A percentile compares a stretch with the other conserved stretches of the same genome.
phyloP scores from a whole-genome alignment of 805 yeast genomes.

The Suhomyces tanzawaensis region DNA sequence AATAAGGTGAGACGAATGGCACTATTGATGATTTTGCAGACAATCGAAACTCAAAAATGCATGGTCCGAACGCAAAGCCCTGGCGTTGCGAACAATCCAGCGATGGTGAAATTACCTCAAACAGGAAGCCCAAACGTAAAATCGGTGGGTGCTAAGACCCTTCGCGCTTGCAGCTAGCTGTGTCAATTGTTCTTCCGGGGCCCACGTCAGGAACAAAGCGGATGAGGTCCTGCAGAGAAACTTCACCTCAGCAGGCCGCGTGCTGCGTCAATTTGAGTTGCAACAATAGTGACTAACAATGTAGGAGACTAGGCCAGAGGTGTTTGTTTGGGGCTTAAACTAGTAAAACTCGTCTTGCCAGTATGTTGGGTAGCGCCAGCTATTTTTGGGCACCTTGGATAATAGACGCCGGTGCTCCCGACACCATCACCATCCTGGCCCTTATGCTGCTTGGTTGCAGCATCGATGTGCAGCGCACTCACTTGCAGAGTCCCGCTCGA shows the following conservation, averaged over 20 bases:
- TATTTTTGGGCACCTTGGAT: no score
- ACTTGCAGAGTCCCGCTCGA: no score
- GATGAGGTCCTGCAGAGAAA: neutral
- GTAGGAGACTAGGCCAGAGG: neutral
- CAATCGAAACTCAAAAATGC: neutral
- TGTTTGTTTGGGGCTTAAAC: neutral
- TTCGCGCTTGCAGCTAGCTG: no score
- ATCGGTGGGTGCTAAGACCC: neutral
- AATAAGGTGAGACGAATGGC: no score
- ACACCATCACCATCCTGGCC: no score
- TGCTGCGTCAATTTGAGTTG: neutral
- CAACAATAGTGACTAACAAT: neutral
- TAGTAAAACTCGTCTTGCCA: no score
- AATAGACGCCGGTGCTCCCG: no score
- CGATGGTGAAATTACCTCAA: slow-evolving; percentile 4
- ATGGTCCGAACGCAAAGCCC: neutral
- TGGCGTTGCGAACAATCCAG: neutral
- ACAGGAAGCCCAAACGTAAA: neutral
- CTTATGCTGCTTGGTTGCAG: no score
- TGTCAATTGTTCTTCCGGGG: no score
- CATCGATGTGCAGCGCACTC: no score
- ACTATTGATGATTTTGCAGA: slow-evolving; percentile 3
- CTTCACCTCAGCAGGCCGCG: neutral
- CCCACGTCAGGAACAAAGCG: no score
- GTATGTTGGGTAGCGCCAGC: no score